These are phyloP conservation scores for Annulohypoxylon bovei DNA, from an alignment of 495 filamentous ascomycete genomes.

Conservation along the genomic window DNA sequence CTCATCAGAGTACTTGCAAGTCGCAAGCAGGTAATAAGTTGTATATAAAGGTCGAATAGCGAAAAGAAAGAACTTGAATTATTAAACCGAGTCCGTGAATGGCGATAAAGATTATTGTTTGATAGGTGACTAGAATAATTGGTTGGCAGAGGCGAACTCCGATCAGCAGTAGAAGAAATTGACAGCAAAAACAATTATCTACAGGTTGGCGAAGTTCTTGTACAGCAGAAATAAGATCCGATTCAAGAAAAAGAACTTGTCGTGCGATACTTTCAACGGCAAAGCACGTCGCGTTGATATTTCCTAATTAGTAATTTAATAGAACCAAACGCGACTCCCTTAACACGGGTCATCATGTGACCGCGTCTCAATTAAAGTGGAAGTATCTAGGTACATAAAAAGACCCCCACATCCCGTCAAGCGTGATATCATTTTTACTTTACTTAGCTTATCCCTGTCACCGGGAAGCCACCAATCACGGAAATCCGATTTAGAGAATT, in stretches of 20 bases:
- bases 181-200: background rate
- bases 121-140: background rate
- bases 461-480: constrained; percentile 4
- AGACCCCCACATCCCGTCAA: constrained; percentile 5
- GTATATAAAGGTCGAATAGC: background rate
- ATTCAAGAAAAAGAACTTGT: background rate
- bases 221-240: background rate
- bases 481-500: background rate
- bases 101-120: background rate
- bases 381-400: background rate
- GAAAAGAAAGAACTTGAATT: background rate
- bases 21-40: background rate
- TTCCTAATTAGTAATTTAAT: constrained; percentile 34
- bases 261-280: background rate
- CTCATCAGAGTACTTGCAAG: constrained; percentile 4
- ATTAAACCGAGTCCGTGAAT: background rate
- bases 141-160: background rate
- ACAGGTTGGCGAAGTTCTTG: background rate
- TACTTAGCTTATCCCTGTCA: background rate
- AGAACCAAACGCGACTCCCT: constrained; percentile 37
- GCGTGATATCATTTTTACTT: constrained; percentile 32
- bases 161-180: too few species aligned
- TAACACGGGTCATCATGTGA: constrained; percentile 39
- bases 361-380: constrained; percentile 31
- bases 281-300: background rate